Percentiles rank a stretch among this genome's conserved stretches.
Evolutionary conservation across 345 rosid genomes (phyloP).

Genomic region (Capsella bursapastoris): DNA sequence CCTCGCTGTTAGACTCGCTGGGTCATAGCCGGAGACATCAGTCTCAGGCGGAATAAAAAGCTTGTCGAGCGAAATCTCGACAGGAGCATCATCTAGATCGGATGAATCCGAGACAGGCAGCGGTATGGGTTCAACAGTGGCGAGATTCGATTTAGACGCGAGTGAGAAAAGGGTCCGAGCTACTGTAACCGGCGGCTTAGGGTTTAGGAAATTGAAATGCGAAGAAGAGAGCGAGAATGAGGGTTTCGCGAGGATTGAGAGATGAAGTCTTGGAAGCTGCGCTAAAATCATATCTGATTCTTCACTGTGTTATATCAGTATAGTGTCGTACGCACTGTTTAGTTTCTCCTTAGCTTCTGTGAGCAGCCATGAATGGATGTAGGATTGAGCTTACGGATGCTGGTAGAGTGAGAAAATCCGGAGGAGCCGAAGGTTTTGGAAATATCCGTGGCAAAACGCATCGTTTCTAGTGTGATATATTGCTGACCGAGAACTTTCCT

Average conservation of each 20-base stretch:
- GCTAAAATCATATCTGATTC: slow-evolving; percentile 44
- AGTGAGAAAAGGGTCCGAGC: slow-evolving; percentile 28
- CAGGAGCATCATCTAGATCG: slow-evolving; percentile 40
- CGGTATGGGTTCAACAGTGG: slow-evolving; percentile 62
- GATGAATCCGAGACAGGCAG: slow-evolving; percentile 41
- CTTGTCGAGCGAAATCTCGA: slow-evolving; percentile 63
- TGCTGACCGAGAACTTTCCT: slow-evolving; percentile 3
- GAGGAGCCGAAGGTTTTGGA: slow-evolving; percentile 5
- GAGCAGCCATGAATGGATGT: slow-evolving; percentile 39
- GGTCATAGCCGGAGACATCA: slow-evolving; percentile 50
- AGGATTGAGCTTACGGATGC: slow-evolving; percentile 23
- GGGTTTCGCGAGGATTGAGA: slow-evolving; percentile 46
- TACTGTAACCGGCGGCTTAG: slow-evolving; percentile 35
- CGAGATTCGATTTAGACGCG: slow-evolving; percentile 50
- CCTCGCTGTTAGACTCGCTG: slow-evolving; percentile 53
- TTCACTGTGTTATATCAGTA: background rate
- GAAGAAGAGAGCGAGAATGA: slow-evolving; percentile 37
- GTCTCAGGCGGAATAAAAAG: slow-evolving; percentile 91
- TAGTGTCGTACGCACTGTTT: background rate
- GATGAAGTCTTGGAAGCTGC: slow-evolving; percentile 57
- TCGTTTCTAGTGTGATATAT: slow-evolving; percentile 24
- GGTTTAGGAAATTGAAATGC: slow-evolving; percentile 44
- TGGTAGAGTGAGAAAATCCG: slow-evolving; percentile 14
- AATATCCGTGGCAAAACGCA: slow-evolving; percentile 42
- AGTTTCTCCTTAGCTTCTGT: slow-evolving; percentile 24